Evolutionary conservation across 1,139 yeast species (phyloP).

Genomic region (Saccharomyces hybrid): DNA sequence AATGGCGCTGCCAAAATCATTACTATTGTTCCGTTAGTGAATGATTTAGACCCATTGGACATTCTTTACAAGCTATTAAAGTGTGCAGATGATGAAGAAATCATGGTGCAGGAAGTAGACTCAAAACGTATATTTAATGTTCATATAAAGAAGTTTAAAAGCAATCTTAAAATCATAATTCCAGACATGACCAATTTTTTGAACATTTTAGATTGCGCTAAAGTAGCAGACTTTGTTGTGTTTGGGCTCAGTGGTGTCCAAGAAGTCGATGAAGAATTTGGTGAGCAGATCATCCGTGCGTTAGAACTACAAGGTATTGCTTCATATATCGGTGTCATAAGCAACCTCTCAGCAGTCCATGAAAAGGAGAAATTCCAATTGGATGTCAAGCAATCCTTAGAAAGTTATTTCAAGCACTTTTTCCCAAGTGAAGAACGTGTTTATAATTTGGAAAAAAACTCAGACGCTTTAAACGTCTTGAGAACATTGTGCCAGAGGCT

Average conservation of each 20-base stretch:
- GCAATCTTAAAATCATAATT: slow-evolving; percentile 63
- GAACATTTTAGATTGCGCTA: slow-evolving; percentile 75
- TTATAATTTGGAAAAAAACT: slow-evolving; percentile 55
- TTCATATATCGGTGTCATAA: slow-evolving; percentile 68
- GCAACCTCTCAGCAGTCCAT: slow-evolving; percentile 56
- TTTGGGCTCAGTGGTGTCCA: slow-evolving; percentile 78
- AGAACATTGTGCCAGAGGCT: slow-evolving; percentile 76
- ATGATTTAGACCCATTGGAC: slow-evolving; percentile 53
- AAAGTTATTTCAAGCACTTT: slow-evolving; percentile 79
- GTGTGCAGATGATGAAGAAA: slow-evolving; percentile 28
- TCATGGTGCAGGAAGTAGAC: slow-evolving; percentile 26
- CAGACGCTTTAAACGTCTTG: slow-evolving; percentile 65
- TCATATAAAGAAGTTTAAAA: slow-evolving; percentile 57
- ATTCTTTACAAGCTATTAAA: slow-evolving; percentile 48
- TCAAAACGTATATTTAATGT: slow-evolving; percentile 31
- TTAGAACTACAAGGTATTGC: slow-evolving; percentile 91
- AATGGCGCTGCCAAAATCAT: slow-evolving; percentile 78
- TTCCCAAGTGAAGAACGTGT: slow-evolving; percentile 81
- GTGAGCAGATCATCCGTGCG: slow-evolving; percentile 84
- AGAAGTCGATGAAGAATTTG: slow-evolving; percentile 71
- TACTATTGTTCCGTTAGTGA: slow-evolving; percentile 71
- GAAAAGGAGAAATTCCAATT: slow-evolving; percentile 71
- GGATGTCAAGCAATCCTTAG: slow-evolving; percentile 72
- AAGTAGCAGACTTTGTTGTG: slow-evolving; percentile 79
- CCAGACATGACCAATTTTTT: slow-evolving; percentile 65